Percentiles rank a stretch among this genome's conserved stretches.
Evolutionary conservation across 495 filamentous ascomycete species (phyloP).

Genomic region (Penicillium canariense): DNA sequence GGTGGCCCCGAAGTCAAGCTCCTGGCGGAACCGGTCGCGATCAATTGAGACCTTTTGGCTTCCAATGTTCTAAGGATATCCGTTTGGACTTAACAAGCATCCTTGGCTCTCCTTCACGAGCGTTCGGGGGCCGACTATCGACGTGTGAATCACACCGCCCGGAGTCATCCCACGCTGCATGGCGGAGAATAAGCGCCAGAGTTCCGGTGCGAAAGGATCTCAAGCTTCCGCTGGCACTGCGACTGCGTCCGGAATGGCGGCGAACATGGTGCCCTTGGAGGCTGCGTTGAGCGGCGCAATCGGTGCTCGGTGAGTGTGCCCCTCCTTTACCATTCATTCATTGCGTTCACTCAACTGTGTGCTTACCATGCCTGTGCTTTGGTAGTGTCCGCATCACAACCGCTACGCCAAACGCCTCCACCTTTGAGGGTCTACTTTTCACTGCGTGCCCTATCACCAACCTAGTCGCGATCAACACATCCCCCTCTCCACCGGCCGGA

Average conservation of each 20-base stretch:
- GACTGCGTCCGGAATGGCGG: constrained; percentile 35
- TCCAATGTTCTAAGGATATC: constrained; percentile 4
- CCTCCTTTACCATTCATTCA: not conserved
- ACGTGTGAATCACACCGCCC: constrained; percentile 21
- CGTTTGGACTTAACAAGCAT: not conserved
- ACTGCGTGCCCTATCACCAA: constrained; percentile 66
- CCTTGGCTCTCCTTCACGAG: not conserved
- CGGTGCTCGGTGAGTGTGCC: constrained; percentile 48
- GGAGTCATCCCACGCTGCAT: constrained; percentile 24
- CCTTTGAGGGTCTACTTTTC: constrained; percentile 62
- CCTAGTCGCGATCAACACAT: constrained; percentile 60
- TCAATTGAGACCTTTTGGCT: constrained; percentile 4
- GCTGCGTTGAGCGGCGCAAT: constrained; percentile 49
- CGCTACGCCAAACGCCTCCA: constrained; percentile 46
- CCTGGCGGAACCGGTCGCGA: not conserved
- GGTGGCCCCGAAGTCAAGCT: not conserved
- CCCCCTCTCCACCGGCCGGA: constrained; percentile 30
- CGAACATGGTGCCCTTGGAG: constrained; percentile 45
- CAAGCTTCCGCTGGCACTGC: constrained; percentile 26
- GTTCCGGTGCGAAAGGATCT: constrained; percentile 39
- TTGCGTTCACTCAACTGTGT: not conserved
- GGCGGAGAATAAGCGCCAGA: constrained; percentile 51
- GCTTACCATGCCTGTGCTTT: not conserved
- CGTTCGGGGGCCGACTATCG: not conserved
- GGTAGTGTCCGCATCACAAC: constrained; percentile 61